phyloP scores from a whole-genome alignment of 1,139 yeast species.

The Zygosaccharomyces sapae region DNA sequence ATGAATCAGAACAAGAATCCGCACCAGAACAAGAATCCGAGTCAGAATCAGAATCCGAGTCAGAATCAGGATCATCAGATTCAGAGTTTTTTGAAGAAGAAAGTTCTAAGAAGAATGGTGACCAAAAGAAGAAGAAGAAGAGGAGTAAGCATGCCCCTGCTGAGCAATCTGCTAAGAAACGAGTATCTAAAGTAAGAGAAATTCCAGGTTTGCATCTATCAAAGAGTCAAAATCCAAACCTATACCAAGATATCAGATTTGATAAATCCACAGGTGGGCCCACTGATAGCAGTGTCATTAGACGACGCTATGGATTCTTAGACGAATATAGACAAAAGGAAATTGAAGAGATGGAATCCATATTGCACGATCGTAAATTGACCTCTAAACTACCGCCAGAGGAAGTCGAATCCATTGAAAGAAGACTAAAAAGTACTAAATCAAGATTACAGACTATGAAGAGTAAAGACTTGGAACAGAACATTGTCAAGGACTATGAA shows the following conservation, averaged over 20 bases:
- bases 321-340: constrained; percentile 81
- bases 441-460: constrained; percentile 74
- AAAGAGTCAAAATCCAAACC: constrained; percentile 37
- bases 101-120: constrained; percentile 4
- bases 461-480: constrained; percentile 68
- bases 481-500: constrained; percentile 49
- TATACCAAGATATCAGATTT: constrained; percentile 78
- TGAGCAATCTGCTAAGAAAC: constrained; percentile 65
- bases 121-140: constrained; percentile 28
- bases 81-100: constrained; percentile 32
- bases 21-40: constrained; percentile 26
- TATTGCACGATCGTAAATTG: constrained; percentile 56
- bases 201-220: constrained; percentile 63
- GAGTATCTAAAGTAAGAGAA: constrained; percentile 63
- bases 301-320: constrained; percentile 76
- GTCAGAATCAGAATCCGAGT: constrained; percentile 21
- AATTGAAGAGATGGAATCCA: constrained; percentile 52
- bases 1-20: too few species aligned
- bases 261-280: constrained; percentile 87
- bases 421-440: constrained; percentile 55
- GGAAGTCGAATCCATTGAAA: constrained; percentile 54
- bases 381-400: constrained; percentile 41
- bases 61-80: constrained; percentile 22
- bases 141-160: constrained; percentile 75
- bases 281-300: constrained; percentile 58